phyloP scores from a whole-genome alignment of 179 eudicot species.

The Nepenthes alata region DNA sequence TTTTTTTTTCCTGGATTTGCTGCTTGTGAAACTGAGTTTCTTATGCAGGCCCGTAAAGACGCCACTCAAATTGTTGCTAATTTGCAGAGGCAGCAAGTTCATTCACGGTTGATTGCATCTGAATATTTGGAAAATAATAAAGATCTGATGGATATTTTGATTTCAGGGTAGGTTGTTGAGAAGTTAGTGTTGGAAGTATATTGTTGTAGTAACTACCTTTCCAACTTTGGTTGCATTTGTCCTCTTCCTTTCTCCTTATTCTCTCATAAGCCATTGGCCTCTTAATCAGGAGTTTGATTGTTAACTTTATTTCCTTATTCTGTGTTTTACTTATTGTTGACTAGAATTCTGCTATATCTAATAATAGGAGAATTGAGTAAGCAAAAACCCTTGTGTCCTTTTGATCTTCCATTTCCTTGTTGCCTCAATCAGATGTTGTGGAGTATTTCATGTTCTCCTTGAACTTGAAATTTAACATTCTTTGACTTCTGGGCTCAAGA shows the following conservation, averaged over 20 bases:
- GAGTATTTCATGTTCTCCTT: neutral
- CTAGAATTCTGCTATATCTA: too few species aligned
- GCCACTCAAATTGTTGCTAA: conserved; percentile 98
- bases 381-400: neutral
- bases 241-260: neutral
- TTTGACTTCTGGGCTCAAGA: conserved; percentile 1
- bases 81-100: conserved; percentile 92
- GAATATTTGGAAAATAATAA: conserved; percentile 81
- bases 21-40: conserved; percentile 9
- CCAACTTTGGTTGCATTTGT: neutral
- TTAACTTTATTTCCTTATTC: too few species aligned
- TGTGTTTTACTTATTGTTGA: too few species aligned
- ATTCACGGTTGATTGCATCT: conserved; percentile 77
- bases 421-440: neutral
- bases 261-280: too few species aligned
- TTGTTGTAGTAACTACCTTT: neutral
- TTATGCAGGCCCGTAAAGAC: conserved; percentile 86
- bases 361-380: too few species aligned
- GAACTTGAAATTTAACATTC: neutral
- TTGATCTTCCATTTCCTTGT: neutral
- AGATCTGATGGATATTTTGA: conserved; percentile 73
- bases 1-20: conserved; percentile 3
- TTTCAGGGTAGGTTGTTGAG: conserved; percentile 57
- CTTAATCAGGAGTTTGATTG: too few species aligned
- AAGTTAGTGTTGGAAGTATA: conserved; percentile 2